Base-by-base conservation (phyloP, 345 rosid species). In the Populus alba region DNA sequence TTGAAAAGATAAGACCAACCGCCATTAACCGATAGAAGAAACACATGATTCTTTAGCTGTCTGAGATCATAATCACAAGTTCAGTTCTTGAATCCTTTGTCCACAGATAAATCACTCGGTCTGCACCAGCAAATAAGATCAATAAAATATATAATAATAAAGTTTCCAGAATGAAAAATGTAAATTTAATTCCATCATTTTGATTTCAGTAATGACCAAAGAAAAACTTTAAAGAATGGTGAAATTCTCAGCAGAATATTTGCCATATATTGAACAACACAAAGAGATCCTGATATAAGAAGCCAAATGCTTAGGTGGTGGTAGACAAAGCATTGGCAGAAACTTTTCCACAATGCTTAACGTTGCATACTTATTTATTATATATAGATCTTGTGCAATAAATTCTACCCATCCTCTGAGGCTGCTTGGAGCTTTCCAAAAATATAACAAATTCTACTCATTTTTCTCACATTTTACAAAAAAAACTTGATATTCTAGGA, bases 61-160 rank as follows among this genome's bases (percentile, higher is more conserved):
- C 72, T 38, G 55, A 11, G n/a, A 73, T 79, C 76, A 65, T 72
- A 37, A 33, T 38, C 66, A 22, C 57, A 9, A 27, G 66, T 51
- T 73, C 73, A 51, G n/a, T 59, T 57, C 68, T 35, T 27, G 6
- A 75, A 66, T 51, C n/a, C 53, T 63, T 61, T 39, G 37, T 71
- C 53, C 70, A 59, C 13, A 62, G 47, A 59, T 38, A 51, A 33
- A 72, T 79, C 79, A 87, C 82, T 85, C 87, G 11, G 1, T 87
- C 89, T 87, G 89, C 82, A 77, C 9, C 43, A 20, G 65, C 25
- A 59, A 59, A 59, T 23, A 59, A 59, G 65, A 59, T 59, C 29
- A 59, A 23, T n/a, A 59, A 59, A n/a, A 59, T 59, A 59, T 59
- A 59, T 3, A 5, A 59, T 16, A 37, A 29, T 27, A 63, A 33